Percentiles rank a stretch among this genome's conserved stretches.
Conservation (phyloP, 805 yeast genomes). For the Cyberlindnera saturnus region DNA sequence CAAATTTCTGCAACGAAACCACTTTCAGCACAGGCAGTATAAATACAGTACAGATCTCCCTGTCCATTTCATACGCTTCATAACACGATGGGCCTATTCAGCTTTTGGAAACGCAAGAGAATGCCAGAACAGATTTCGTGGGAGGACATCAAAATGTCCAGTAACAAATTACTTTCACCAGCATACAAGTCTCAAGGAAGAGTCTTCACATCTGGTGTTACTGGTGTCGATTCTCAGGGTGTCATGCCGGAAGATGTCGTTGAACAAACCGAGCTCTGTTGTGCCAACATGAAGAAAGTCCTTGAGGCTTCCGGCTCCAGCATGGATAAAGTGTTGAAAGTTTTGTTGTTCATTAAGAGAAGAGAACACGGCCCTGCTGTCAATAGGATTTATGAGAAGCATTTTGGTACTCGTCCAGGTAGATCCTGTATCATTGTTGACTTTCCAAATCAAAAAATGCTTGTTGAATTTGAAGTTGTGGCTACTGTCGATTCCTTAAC, state of each 20-base stretch:
- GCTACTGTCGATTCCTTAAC: slow-evolving; percentile 22
- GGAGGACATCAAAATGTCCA: slow-evolving; percentile 28
- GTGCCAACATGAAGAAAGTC: slow-evolving; percentile 35
- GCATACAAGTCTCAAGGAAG: slow-evolving; percentile 34
- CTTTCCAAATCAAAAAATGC: slow-evolving; percentile 44
- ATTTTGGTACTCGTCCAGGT: slow-evolving; percentile 44
- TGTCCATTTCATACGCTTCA: no score
- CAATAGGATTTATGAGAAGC: slow-evolving; percentile 40
- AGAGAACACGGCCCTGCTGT: slow-evolving; percentile 36
- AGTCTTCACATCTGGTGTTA: slow-evolving; percentile 43
- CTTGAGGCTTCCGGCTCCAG: slow-evolving; percentile 41
- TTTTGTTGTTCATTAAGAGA: slow-evolving; percentile 41
- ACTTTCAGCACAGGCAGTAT: no score
- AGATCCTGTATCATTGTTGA: slow-evolving; percentile 47
- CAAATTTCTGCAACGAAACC: no score
- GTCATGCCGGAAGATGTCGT: slow-evolving; percentile 35
- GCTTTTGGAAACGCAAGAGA: slow-evolving; percentile 1
- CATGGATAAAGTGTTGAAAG: slow-evolving; percentile 41
- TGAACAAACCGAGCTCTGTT: slow-evolving; percentile 39
- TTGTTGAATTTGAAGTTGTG: slow-evolving; percentile 48
- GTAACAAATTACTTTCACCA: slow-evolving; percentile 32
- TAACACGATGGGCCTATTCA: not conserved
- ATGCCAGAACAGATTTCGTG: slow-evolving; percentile 27
- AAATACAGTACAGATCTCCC: no score
- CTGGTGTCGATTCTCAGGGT: slow-evolving; percentile 37